These are phyloP conservation scores for Capsicum rhomboideum DNA, from an alignment of 257 asterid genomes.

Conservation along the genomic window DNA sequence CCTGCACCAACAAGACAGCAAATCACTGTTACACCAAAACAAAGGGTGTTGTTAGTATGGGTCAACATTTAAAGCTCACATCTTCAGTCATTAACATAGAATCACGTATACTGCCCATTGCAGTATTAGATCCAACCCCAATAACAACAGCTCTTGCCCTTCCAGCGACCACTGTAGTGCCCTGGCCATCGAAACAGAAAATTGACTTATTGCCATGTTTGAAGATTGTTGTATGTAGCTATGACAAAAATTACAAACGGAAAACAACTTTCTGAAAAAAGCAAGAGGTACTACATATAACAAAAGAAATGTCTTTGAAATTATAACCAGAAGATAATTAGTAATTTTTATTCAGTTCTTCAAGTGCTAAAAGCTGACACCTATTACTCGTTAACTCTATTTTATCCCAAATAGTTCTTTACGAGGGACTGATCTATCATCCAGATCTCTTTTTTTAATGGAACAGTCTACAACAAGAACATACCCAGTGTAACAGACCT, in stretches of 20 bases:
- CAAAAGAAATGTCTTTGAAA: not conserved
- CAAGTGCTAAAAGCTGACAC: not conserved
- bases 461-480: not conserved
- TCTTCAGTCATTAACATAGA: conserved; percentile 96
- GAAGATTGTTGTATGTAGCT: not conserved
- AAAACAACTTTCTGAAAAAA: not conserved
- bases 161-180: conserved; percentile 92
- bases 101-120: conserved; percentile 99
- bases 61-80: too few relatives aligned
- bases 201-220: not conserved
- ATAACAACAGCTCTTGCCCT: conserved; percentile 91
- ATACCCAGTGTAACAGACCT: not conserved
- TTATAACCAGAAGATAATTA: not conserved
- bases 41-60: too few relatives aligned
- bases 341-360: not conserved
- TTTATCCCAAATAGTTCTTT: not conserved
- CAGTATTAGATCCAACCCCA: conserved; percentile 98
- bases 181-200: conserved; percentile 43
- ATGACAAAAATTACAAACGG: not conserved
- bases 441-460: not conserved
- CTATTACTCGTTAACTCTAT: not conserved
- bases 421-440: not conserved
- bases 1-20: conserved; percentile 43
- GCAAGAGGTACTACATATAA: not conserved
- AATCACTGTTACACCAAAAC: not conserved